phyloP scores from a whole-genome alignment of 2,329 filamentous ascomycete genomes.

The Cordyceps militaris region DNA sequence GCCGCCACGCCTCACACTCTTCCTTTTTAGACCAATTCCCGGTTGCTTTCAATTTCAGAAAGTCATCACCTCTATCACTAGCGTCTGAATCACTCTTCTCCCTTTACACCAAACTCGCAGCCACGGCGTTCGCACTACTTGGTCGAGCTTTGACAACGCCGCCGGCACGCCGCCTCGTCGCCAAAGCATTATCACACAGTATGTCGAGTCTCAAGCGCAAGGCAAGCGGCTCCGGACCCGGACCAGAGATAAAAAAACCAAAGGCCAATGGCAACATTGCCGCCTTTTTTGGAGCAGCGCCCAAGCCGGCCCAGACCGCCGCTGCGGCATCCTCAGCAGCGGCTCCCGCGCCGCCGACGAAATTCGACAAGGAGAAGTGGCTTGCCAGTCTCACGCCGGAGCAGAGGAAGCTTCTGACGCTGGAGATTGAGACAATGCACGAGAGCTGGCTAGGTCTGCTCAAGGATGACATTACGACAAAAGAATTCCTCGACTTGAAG shows the following conservation, averaged over 20 bases:
- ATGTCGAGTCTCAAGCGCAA: conserved; percentile 63
- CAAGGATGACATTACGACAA: conserved; percentile 74
- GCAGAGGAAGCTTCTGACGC: conserved; percentile 70
- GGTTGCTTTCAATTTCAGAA: not conserved
- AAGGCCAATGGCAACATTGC: conserved; percentile 75
- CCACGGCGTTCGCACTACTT: conserved; percentile 3
- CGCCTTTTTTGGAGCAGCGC: conserved; percentile 70
- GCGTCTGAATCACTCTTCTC: not conserved
- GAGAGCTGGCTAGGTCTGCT: conserved; percentile 86
- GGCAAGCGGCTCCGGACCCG: conserved; percentile 39
- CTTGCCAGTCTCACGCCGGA: conserved; percentile 70
- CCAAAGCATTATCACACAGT: not conserved
- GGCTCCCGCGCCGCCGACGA: conserved; percentile 32
- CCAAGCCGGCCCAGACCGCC: conserved; percentile 41
- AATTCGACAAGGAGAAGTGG: conserved; percentile 90
- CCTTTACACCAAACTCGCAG: not conserved
- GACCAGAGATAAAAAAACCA: conserved; percentile 57
- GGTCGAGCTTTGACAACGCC: not conserved
- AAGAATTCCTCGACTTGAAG: conserved; percentile 83
- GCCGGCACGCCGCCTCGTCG: not conserved
- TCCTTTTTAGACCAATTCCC: not conserved
- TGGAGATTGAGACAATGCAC: conserved; percentile 89
- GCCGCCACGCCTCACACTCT: not conserved
- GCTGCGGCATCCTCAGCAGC: conserved; percentile 23
- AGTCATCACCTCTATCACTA: not conserved